These are phyloP conservation scores for Neurospora africana DNA, from an alignment of 495 filamentous ascomycete genomes.

Conservation along the genomic window DNA sequence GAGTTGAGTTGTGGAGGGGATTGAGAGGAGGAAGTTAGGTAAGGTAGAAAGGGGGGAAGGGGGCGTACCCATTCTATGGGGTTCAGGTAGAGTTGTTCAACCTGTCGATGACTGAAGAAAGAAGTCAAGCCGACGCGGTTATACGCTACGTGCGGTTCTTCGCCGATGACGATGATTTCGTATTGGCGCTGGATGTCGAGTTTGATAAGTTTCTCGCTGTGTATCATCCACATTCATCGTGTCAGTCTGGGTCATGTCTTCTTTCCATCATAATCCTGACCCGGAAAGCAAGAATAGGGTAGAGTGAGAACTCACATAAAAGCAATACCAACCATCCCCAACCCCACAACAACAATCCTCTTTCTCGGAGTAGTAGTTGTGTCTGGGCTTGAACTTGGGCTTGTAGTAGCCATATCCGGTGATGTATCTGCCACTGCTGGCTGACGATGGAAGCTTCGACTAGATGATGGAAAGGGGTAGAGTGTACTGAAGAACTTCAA, in stretches of 20 bases:
- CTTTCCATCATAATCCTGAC: neutral
- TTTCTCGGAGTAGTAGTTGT: conserved; percentile 32
- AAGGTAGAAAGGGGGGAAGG: neutral
- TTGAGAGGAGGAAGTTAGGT: neutral
- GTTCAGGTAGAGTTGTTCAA: conserved; percentile 86
- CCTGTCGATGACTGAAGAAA: conserved; percentile 84
- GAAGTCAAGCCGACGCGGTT: conserved; percentile 92
- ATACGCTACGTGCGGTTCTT: conserved; percentile 86
- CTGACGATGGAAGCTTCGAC: neutral
- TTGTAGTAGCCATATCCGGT: conserved; percentile 22
- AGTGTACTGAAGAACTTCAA: neutral
- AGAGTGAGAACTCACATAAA: conserved; percentile 59
- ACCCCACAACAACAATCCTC: conserved; percentile 73
- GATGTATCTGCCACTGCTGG: neutral
- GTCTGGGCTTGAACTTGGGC: neutral
- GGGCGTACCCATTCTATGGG: conserved; percentile 72
- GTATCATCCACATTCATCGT: neutral
- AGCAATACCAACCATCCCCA: conserved; percentile 93
- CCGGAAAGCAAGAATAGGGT: neutral
- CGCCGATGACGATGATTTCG: conserved; percentile 83
- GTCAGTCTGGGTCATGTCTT: conserved; percentile 16
- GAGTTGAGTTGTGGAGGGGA: too few relatives aligned
- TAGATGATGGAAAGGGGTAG: neutral
- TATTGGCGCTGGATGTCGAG: conserved; percentile 72
- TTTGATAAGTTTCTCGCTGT: conserved; percentile 78